Evolutionary conservation across 495 filamentous ascomycete species (phyloP).

Genomic region (Cercophora scortea): DNA sequence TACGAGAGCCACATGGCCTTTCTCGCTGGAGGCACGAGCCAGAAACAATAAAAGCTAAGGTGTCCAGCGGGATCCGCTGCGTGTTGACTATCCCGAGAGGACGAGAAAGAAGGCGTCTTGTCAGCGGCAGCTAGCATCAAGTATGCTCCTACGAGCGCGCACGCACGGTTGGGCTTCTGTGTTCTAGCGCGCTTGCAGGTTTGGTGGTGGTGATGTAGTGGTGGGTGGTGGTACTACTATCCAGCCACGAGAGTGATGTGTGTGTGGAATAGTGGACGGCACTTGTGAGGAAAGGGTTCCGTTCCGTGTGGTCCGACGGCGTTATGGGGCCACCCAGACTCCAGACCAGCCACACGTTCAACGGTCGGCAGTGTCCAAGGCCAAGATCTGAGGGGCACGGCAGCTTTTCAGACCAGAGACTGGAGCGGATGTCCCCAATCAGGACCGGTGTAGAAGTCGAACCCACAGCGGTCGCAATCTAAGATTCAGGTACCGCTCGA

Average conservation of each 20-base stretch:
- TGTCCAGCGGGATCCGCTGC: too few relatives aligned
- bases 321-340: slow-evolving; percentile 2
- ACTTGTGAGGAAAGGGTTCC: slow-evolving; percentile 13
- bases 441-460: slow-evolving; percentile 9
- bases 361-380: slow-evolving; percentile 2
- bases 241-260: not conserved
- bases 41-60: too few relatives aligned
- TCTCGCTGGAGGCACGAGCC: too few relatives aligned
- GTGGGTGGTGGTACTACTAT: too few relatives aligned
- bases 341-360: slow-evolving; percentile 2
- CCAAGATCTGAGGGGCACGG: not conserved
- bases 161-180: too few relatives aligned
- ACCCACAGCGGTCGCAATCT: slow-evolving; percentile 12
- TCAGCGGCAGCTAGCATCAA: too few relatives aligned
- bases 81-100: too few relatives aligned
- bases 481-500: slow-evolving; percentile 15
- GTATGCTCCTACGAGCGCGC: too few relatives aligned
- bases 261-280: slow-evolving; percentile 14
- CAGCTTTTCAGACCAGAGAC: slow-evolving; percentile 8
- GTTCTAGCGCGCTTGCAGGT: too few relatives aligned
- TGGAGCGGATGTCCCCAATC: slow-evolving; percentile 20
- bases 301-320: slow-evolving; percentile 14
- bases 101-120: too few relatives aligned
- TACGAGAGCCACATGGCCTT: too few relatives aligned
- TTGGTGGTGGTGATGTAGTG: too few relatives aligned